phyloP scores from a whole-genome alignment of 306 rosid genomes.

The Quercus suber region DNA sequence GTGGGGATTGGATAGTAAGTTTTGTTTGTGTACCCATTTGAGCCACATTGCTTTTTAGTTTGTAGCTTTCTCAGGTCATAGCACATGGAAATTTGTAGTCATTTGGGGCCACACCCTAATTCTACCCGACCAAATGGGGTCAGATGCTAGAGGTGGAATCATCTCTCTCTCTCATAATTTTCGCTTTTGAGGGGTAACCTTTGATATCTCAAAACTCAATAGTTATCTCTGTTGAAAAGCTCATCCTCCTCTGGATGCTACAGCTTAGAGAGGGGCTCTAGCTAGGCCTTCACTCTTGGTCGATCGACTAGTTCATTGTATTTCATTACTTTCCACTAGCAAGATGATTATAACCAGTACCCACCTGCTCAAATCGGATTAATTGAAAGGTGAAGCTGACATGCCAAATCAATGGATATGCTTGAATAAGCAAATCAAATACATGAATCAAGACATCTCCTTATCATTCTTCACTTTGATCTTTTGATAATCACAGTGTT shows the following conservation, averaged over 20 bases:
- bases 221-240: background rate
- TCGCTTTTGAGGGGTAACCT: too few species aligned
- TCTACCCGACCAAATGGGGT: too few species aligned
- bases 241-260: background rate
- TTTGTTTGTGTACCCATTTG: background rate
- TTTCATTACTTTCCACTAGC: too few species aligned
- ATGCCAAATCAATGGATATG: too few species aligned
- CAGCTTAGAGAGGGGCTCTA: background rate
- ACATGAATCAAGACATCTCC: background rate
- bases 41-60: background rate
- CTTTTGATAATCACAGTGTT: background rate
- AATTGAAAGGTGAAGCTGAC: too few species aligned
- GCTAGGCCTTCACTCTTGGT: background rate
- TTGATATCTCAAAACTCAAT: too few species aligned
- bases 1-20: background rate
- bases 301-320: background rate
- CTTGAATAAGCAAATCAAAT: too few species aligned
- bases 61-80: slow-evolving; percentile 17
- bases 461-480: background rate
- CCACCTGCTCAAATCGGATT: too few species aligned
- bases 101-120: slow-evolving; percentile 17
- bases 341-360: too few species aligned
- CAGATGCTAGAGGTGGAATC: too few species aligned
- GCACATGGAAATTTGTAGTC: slow-evolving; percentile 6
- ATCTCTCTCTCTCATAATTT: too few species aligned